Conservation (phyloP, 805 yeast species). For the Yamadazyma nakazawae region DNA sequence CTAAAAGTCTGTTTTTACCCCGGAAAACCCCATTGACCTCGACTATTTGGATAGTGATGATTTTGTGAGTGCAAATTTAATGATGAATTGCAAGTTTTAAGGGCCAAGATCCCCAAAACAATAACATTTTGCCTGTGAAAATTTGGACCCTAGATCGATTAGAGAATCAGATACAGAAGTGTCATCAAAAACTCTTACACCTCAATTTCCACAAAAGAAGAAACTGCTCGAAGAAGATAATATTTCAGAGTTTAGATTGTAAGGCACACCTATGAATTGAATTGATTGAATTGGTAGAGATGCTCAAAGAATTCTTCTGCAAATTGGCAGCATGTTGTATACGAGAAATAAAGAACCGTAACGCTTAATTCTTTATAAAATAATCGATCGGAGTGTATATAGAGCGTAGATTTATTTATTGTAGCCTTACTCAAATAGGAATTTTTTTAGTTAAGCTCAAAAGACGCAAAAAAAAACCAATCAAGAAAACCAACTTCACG, state of each 20-base stretch:
- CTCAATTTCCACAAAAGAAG: conserved; percentile 5
- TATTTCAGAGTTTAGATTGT: conserved; percentile 10
- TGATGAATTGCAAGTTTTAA: not conserved
- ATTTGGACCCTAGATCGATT: not conserved
- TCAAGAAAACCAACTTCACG: no score
- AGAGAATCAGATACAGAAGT: not conserved
- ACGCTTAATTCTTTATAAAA: no score
- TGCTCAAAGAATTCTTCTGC: no score
- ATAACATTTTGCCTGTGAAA: not conserved
- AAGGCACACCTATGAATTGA: no score
- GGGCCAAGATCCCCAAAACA: not conserved
- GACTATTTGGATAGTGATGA: conserved; percentile 6
- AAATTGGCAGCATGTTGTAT: no score
- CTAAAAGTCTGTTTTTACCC: conserved; percentile 25
- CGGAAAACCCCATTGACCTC: conserved; percentile 9
- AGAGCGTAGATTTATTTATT: no score
- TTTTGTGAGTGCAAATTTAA: not conserved
- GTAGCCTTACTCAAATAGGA: no score
- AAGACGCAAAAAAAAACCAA: no score
- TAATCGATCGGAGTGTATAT: no score
- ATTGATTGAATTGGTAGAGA: no score
- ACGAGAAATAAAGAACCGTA: no score
- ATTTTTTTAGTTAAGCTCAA: no score
- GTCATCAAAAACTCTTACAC: conserved; percentile 2
- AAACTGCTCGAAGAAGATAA: not conserved